Evolutionary conservation across 202 grass and related monocot genomes (phyloP).

Genomic region (Eragrostis tef): DNA sequence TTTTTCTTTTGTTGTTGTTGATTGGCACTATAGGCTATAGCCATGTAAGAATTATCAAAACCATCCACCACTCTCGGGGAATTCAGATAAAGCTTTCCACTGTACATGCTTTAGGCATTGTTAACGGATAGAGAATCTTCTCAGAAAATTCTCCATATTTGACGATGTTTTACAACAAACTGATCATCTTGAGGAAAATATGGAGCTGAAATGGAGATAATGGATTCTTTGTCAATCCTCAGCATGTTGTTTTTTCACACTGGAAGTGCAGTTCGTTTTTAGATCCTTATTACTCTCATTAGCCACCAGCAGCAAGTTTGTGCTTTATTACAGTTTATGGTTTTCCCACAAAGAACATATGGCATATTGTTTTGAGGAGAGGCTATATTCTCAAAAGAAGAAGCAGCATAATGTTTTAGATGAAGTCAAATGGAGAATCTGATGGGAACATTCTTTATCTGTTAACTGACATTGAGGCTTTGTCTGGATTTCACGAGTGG

Average conservation of each 20-base stretch:
- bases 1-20: neutral
- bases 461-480: conserved; percentile 42
- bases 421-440: conserved; percentile 64
- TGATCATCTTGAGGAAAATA: conserved; percentile 2
- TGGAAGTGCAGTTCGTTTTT: conserved; percentile 6
- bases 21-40: neutral
- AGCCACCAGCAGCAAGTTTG: conserved; percentile 47
- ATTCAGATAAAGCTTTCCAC: conserved; percentile 35
- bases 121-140: conserved; percentile 69
- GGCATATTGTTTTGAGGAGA: neutral
- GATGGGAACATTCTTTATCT: conserved; percentile 71
- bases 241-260: neutral
- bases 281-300: conserved; percentile 38
- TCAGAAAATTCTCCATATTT: conserved; percentile 67
- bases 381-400: conserved; percentile 33
- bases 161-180: conserved; percentile 48
- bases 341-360: conserved; percentile 30
- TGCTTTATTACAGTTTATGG: conserved; percentile 15
- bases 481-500: conserved; percentile 12
- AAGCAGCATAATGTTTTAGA: conserved; percentile 37
- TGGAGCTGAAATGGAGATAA: conserved; percentile 16
- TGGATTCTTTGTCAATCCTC: neutral
- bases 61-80: neutral
- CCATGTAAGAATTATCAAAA: neutral
- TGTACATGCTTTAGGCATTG: conserved; percentile 42